Evolutionary conservation across 2,329 filamentous ascomycete genomes (phyloP).

Genomic region (Trichoderma simmonsii): DNA sequence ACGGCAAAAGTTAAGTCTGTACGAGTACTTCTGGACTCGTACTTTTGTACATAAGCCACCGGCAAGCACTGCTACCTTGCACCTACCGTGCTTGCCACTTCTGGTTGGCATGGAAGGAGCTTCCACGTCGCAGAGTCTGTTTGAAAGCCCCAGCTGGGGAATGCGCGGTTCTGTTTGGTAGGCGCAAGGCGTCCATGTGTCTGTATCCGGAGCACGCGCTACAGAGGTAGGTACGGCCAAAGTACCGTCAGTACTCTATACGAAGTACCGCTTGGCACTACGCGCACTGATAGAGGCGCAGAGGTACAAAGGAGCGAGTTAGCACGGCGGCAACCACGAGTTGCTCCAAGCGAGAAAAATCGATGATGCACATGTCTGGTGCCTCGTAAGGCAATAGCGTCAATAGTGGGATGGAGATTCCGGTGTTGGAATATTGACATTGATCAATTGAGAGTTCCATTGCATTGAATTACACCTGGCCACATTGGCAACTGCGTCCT

Average conservation of each 20-base stretch:
- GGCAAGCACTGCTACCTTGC: conserved; percentile 3
- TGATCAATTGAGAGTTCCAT: neutral
- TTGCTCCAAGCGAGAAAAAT: neutral
- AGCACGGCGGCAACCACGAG: neutral
- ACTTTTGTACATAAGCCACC: neutral
- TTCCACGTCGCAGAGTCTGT: neutral
- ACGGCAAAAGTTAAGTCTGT: neutral
- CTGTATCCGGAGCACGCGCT: neutral
- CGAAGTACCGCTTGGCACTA: neutral
- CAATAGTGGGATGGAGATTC: neutral
- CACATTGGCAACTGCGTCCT: neutral
- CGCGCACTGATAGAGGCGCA: neutral
- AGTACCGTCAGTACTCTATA: neutral
- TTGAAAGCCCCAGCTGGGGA: neutral
- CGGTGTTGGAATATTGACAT: neutral
- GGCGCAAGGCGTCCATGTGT: neutral
- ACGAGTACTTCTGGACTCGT: no score
- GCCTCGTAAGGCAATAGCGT: neutral
- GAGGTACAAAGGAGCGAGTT: neutral
- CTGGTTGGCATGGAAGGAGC: conserved; percentile 13
- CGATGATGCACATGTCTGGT: neutral
- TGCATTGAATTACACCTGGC: neutral
- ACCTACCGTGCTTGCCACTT: conserved; percentile 3
- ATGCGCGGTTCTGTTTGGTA: neutral
- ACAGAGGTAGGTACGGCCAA: no score